A percentile compares a stretch with the other conserved stretches of the same genome.
These are phyloP conservation scores for Silene conica DNA, from an alignment of 148 eudicot species.

Conservation along the genomic window DNA sequence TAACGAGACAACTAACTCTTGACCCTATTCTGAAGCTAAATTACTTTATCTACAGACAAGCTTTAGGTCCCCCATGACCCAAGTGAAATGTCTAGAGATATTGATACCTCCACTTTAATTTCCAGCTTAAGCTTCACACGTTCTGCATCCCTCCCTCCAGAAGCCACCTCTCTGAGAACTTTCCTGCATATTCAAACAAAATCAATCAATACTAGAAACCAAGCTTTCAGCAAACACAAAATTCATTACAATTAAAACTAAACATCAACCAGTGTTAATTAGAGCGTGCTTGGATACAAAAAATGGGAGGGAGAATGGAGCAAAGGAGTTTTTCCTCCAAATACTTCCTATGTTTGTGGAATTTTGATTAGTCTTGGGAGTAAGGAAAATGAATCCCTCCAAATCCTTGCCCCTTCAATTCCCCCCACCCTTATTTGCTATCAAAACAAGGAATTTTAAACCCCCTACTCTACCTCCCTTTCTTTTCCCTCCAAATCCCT, in stretches of 20 bases:
- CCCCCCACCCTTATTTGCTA: too few species aligned
- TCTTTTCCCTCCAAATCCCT: too few species aligned
- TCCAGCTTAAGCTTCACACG: slow-evolving; percentile 80
- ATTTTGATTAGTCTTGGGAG: too few species aligned
- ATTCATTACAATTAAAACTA: neutral
- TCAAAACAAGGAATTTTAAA: too few species aligned
- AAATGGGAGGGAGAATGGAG: too few species aligned
- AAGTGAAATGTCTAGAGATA: neutral
- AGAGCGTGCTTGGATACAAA: too few species aligned
- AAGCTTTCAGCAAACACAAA: neutral
- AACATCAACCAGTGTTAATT: neutral
- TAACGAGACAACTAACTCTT: neutral
- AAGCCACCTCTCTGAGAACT: slow-evolving; percentile 78
- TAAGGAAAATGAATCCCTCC: too few species aligned
- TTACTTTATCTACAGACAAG: neutral
- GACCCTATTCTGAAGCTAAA: neutral
- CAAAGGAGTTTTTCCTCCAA: too few species aligned
- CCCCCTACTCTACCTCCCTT: too few species aligned
- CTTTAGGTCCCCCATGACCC: neutral
- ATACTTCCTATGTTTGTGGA: too few species aligned
- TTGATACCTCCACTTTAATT: slow-evolving; percentile 76
- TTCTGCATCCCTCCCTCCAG: slow-evolving; percentile 91
- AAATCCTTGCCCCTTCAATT: too few species aligned
- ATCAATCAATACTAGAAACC: neutral
- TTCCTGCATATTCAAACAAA: slow-evolving; percentile 44